Conservation (phyloP, 2,329 filamentous ascomycete genomes). For the Byssothecium circinans region DNA sequence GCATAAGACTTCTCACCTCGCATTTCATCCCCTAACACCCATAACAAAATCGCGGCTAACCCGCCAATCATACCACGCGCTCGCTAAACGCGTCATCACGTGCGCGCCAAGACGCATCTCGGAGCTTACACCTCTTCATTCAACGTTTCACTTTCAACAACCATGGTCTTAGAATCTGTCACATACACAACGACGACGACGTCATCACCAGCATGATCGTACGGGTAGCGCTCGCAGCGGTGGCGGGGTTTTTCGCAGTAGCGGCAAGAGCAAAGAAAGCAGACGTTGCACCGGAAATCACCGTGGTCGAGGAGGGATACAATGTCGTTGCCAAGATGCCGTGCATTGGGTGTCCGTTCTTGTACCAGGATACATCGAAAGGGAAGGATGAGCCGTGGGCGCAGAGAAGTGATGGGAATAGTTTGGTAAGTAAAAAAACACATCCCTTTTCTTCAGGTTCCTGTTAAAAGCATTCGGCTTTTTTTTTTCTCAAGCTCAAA, state of each 20-base stretch:
- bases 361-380: constrained; percentile 33
- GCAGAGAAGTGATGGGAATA: constrained; percentile 28
- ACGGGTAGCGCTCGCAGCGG: constrained; percentile 9
- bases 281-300: constrained; percentile 32
- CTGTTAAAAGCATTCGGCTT: no score
- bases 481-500: no score
- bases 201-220: constrained; percentile 17
- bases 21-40: background rate
- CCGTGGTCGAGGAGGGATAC: constrained; percentile 33
- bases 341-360: constrained; percentile 36
- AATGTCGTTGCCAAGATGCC: constrained; percentile 37
- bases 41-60: background rate
- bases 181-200: no score
- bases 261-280: constrained; percentile 9
- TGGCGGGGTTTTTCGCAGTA: constrained; percentile 1
- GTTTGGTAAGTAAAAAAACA: constrained; percentile 24
- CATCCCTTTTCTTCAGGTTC: no score
- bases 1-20: no score
- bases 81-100: background rate
- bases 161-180: background rate
- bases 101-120: background rate
- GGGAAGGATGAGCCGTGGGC: constrained; percentile 29
- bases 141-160: background rate
- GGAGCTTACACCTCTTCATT: background rate
- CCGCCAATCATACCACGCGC: background rate